These are phyloP conservation scores for Globisporangium paddicum DNA, from an alignment of 352 stramenopile genomes.

Conservation along the genomic window DNA sequence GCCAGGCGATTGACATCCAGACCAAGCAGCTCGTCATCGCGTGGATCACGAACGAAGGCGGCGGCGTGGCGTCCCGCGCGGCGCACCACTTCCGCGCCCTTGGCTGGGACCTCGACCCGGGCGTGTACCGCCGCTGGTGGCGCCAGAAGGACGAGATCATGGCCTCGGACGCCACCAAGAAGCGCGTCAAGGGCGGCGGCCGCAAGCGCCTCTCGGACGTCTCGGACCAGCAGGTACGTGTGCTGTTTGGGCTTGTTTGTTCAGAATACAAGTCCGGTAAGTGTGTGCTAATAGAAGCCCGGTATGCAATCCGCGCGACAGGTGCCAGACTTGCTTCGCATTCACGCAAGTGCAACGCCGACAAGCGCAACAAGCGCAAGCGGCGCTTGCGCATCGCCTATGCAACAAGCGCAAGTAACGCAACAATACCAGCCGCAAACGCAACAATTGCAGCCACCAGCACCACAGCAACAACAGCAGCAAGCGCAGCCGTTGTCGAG, in stretches of 20 bases:
- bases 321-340: neutral
- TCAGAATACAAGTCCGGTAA: slow-evolving; percentile 5
- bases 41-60: slow-evolving; percentile 10
- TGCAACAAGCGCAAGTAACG: neutral
- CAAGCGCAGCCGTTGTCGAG: neutral
- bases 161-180: slow-evolving; percentile 7
- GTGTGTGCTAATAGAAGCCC: neutral
- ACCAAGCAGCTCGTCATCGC: slow-evolving; percentile 9
- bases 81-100: slow-evolving; percentile 9
- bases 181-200: slow-evolving; percentile 8
- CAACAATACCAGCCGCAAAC: neutral
- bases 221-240: neutral
- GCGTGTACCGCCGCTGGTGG: slow-evolving; percentile 11
- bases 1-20: slow-evolving; percentile 12
- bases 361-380: slow-evolving; percentile 1
- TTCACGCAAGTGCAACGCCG: slow-evolving; percentile 9
- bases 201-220: slow-evolving; percentile 9
- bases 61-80: slow-evolving; percentile 9
- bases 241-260: neutral
- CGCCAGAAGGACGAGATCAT: slow-evolving; percentile 8
- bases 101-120: slow-evolving; percentile 4
- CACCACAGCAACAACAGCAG: neutral
- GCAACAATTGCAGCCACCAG: neutral
- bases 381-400: neutral
- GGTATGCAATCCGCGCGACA: slow-evolving; percentile 5